Percentiles rank a stretch among this genome's conserved stretches.
phyloP scores from a whole-genome alignment of 208 protist species.

The Wallacemonas sp. region DNA sequence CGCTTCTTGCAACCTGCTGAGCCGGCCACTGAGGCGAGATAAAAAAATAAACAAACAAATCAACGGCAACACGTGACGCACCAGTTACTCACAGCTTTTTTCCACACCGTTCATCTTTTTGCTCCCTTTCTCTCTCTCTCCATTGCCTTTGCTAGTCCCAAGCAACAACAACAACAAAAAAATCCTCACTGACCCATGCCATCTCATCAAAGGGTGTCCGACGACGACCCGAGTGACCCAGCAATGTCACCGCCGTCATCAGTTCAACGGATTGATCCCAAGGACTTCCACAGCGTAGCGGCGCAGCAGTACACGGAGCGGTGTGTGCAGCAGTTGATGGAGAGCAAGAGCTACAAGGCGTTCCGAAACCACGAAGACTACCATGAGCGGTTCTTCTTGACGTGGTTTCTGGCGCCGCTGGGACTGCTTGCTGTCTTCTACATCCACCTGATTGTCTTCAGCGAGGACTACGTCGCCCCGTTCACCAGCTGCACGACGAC shows the following conservation, averaged over 20 bases:
- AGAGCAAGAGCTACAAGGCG: constrained; percentile 47
- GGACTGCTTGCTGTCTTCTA: constrained; percentile 56
- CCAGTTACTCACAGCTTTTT: no score
- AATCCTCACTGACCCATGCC: neutral
- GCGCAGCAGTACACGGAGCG: constrained; percentile 61
- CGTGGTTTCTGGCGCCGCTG: constrained; percentile 73
- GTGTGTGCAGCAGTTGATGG: constrained; percentile 50
- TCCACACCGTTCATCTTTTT: neutral
- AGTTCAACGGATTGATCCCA: constrained; percentile 42
- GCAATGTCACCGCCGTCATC: neutral
- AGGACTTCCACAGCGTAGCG: constrained; percentile 61
- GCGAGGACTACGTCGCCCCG: constrained; percentile 24
- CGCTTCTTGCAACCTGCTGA: no score
- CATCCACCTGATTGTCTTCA: constrained; percentile 56
- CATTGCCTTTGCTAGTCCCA: neutral
- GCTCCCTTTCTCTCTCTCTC: neutral
- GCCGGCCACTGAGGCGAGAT: no score
- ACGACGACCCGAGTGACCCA: neutral
- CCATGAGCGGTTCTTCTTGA: constrained; percentile 57
- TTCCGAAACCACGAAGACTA: constrained; percentile 72
- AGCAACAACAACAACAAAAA: neutral
- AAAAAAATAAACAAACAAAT: no score
- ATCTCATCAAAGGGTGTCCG: neutral
- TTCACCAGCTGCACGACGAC: constrained; percentile 18
- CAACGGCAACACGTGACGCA: no score